Evolutionary conservation across 768 basidiomycete genomes (phyloP).

Genomic region (Nidula microcarpa): DNA sequence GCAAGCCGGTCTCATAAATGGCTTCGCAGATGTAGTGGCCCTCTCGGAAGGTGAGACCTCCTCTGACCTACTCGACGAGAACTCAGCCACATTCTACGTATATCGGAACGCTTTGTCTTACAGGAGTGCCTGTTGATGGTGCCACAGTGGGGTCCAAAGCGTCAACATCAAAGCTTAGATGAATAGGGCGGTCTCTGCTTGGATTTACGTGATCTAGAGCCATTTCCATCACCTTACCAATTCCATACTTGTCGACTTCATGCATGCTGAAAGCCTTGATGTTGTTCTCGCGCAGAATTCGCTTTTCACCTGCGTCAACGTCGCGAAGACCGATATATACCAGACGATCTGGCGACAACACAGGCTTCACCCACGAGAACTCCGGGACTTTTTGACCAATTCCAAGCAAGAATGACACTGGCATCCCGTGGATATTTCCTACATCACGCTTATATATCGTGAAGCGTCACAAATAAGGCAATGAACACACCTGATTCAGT

Average conservation of each 20-base stretch:
- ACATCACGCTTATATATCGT: constrained; percentile 3
- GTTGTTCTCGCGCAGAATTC: constrained; percentile 71
- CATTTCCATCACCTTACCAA: constrained; percentile 94
- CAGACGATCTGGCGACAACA: constrained; percentile 67
- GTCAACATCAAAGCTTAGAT: constrained; percentile 96
- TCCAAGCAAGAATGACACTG: constrained; percentile 86
- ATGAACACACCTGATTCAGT: constrained; percentile 62
- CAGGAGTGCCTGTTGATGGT: constrained; percentile 93
- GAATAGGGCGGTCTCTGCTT: constrained; percentile 77
- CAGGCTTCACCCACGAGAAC: constrained; percentile 54
- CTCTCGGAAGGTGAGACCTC: constrained; percentile 94
- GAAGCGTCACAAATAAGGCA: constrained; percentile 4
- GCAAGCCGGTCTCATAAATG: constrained; percentile 85
- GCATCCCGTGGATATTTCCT: constrained; percentile 99
- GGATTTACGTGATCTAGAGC: constrained; percentile 94
- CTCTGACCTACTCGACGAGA: constrained; percentile 61
- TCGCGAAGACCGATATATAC: constrained; percentile 99
- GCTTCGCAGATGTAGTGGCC: constrained; percentile 98
- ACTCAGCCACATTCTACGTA: neutral
- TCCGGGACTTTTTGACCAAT: constrained; percentile 41
- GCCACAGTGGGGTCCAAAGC: constrained; percentile 93
- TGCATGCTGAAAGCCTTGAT: constrained; percentile 93
- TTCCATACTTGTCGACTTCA: constrained; percentile 87
- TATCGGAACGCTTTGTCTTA: constrained; percentile 25
- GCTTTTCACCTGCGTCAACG: constrained; percentile 85